These are phyloP conservation scores for Torulaspora delbrueckii DNA, from an alignment of 805 yeast genomes.

Conservation along the genomic window DNA sequence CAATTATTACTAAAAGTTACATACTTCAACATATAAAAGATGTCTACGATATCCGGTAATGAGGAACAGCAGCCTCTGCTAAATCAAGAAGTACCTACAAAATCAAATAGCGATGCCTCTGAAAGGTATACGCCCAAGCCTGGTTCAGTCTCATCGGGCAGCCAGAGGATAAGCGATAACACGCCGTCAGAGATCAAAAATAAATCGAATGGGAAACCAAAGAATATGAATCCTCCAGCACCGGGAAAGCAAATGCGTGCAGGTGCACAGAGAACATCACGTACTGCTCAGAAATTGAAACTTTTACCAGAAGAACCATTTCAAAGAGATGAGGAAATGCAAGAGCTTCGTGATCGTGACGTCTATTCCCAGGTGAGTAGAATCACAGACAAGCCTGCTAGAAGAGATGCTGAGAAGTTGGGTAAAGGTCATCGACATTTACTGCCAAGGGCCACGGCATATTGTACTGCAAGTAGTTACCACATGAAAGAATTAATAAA, in stretches of 20 bases:
- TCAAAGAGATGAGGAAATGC: slow-evolving; percentile 24
- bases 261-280: slow-evolving; percentile 69
- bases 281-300: slow-evolving; percentile 69
- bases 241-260: slow-evolving; percentile 12
- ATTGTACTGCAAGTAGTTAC: slow-evolving; percentile 91
- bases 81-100: not conserved
- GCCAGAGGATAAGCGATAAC: not conserved
- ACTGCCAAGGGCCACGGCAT: slow-evolving; percentile 91
- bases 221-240: slow-evolving; percentile 1
- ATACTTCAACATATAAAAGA: not conserved
- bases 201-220: not conserved
- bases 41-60: slow-evolving; percentile 1
- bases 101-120: not conserved
- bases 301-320: slow-evolving; percentile 58
- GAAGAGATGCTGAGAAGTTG: slow-evolving; percentile 88
- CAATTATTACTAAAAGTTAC: too few relatives aligned
- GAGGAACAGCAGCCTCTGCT: slow-evolving; percentile 7
- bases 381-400: slow-evolving; percentile 81
- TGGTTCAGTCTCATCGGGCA: not conserved
- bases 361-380: slow-evolving; percentile 80
- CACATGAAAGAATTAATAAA: slow-evolving; percentile 79
- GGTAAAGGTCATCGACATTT: slow-evolving; percentile 72
- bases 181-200: not conserved
- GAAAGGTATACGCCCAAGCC: slow-evolving; percentile 1
- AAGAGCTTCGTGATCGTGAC: slow-evolving; percentile 36